These are phyloP conservation scores for Narthecium ossifragum DNA, from an alignment of 106 monocot species.

Conservation along the genomic window DNA sequence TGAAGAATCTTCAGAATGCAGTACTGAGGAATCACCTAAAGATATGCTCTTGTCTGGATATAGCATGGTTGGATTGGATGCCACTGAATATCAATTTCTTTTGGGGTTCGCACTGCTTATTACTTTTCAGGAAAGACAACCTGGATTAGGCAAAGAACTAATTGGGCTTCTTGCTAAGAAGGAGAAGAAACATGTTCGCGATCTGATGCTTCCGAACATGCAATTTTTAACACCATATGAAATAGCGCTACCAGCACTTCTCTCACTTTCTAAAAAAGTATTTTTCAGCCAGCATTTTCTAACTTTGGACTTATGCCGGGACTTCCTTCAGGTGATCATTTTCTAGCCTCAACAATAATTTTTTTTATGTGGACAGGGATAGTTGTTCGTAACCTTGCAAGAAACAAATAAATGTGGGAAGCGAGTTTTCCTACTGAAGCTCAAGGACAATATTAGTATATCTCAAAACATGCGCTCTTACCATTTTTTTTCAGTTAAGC, in stretches of 20 bases:
- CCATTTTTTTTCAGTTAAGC: too few species aligned
- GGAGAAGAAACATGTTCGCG: constrained; percentile 10
- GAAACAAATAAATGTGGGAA: too few species aligned
- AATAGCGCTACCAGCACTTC: constrained; percentile 38
- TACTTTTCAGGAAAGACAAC: constrained; percentile 55
- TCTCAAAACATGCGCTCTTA: too few species aligned
- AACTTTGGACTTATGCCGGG: constrained; percentile 51
- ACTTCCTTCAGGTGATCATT: constrained; percentile 69
- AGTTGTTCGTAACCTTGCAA: too few species aligned
- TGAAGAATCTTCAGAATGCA: constrained; percentile 9
- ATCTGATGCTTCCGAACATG: constrained; percentile 16
- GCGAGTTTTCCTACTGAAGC: too few species aligned
- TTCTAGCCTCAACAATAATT: background rate
- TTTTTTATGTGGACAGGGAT: too few species aligned
- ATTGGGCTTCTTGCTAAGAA: constrained; percentile 11
- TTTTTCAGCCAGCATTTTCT: constrained; percentile 64
- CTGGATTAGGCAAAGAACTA: constrained; percentile 6
- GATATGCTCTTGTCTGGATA: constrained; percentile 42
- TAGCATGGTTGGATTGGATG: constrained; percentile 69
- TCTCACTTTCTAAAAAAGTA: constrained; percentile 45
- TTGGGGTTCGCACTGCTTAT: constrained; percentile 77
- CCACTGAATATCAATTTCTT: constrained; percentile 63
- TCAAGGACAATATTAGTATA: too few species aligned
- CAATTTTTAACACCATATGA: constrained; percentile 26
- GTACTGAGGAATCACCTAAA: constrained; percentile 18